phyloP scores from a whole-genome alignment of 1,284 basidiomycete genomes.

The Pseudozyma flocculosa region DNA sequence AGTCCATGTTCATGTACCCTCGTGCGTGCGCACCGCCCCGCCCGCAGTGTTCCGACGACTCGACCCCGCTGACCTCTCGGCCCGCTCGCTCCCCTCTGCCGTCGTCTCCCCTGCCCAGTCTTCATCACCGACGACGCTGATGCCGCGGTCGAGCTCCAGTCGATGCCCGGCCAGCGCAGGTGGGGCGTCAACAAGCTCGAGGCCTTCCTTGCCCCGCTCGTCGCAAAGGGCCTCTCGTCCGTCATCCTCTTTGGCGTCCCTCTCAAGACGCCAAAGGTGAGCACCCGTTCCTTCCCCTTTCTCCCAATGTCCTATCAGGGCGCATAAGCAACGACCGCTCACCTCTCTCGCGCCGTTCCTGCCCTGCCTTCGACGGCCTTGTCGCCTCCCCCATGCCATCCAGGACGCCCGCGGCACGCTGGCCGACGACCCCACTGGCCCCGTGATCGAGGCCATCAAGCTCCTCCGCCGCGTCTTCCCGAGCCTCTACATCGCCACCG shows the following conservation, averaged over 20 bases:
- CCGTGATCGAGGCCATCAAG: slow-evolving; percentile 87
- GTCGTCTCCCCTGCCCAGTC: slow-evolving; percentile 11
- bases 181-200: slow-evolving; percentile 95
- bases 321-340: too few relatives aligned
- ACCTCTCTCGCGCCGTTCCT: too few relatives aligned
- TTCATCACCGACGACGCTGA: slow-evolving; percentile 54
- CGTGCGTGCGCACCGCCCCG: slow-evolving; percentile 11
- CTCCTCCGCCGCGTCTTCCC: slow-evolving; percentile 78
- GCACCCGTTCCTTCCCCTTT: slow-evolving; percentile 29
- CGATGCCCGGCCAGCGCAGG: slow-evolving; percentile 55
- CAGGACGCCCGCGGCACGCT: slow-evolving; percentile 81
- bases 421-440: slow-evolving; percentile 85
- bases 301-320: background rate
- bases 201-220: slow-evolving; percentile 79
- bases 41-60: too few relatives aligned
- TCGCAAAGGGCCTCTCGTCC: slow-evolving; percentile 83
- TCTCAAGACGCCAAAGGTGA: slow-evolving; percentile 75
- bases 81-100: background rate
- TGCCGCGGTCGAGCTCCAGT: slow-evolving; percentile 30
- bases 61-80: too few relatives aligned
- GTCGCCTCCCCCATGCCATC: slow-evolving; percentile 55
- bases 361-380: too few relatives aligned
- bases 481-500: slow-evolving; percentile 70
- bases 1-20: slow-evolving; percentile 57
- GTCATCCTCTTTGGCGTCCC: slow-evolving; percentile 98